Evolutionary conservation across 495 filamentous ascomycete genomes (phyloP), one percentile per base, ranked within the genome.

Genomic region (Penicillium bialowiezense): DNA sequence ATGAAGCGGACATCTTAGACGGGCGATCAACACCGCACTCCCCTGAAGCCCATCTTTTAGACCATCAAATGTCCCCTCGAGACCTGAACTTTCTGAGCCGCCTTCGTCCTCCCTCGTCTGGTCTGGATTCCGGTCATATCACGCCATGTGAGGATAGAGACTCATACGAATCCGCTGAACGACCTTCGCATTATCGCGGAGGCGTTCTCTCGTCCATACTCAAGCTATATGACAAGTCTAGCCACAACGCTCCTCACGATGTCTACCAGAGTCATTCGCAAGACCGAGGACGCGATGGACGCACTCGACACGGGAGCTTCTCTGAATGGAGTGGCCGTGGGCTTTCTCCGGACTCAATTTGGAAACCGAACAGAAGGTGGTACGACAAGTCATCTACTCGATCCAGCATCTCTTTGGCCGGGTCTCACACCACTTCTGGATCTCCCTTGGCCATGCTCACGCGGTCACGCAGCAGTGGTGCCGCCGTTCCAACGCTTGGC

Each of bases 141-240:
- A 89, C 83, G 7, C 83, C 84, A 10, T 66, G 74, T 7, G 79
- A 82, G 31, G 83, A 85, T 34, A 67, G 74, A 39, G 74, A 81
- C 21, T 73, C 78, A 21, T 45, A 26, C 13, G 81, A 88, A 44
- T 74, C 78, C 36, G 91, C 89, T 55, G 82, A 85, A 33, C 75
- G 75, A 12, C 90, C 89, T 3, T 62, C 76, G 6, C 77, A 86
- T 40, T 93, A 88, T 61, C 86, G 83, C 36, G 82, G 83, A 31
- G 89, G 91, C 23, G 79, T 95, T 36, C 72, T 97, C 7, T 83
- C 85, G 5, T 87, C 82, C 7, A 69, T 97, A 2, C 70, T 96
- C 44, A 95, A 88, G 64, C 76, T 95, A 9, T 86, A 91, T 56
- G 78, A 80, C 44, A 59, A 71, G 37, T 61, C 35, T 23, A 24